Conservation (phyloP, 2,329 filamentous ascomycete species). For the Pseudocercospora vitis region DNA sequence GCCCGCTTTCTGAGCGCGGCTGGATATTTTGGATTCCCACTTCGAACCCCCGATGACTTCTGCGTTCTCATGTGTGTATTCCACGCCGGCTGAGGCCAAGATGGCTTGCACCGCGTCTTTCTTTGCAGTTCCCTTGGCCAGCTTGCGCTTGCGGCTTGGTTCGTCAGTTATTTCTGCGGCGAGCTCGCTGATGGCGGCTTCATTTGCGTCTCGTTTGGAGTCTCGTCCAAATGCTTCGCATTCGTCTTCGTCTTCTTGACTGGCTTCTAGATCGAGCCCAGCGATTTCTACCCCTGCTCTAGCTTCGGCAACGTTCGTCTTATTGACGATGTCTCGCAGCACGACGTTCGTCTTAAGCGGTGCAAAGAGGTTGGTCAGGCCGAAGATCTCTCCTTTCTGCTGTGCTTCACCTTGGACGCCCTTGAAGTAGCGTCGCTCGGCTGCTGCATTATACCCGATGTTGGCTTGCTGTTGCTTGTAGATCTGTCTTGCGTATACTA, state of each 20-base stretch:
- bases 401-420: slow-evolving; percentile 82
- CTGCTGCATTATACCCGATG: slow-evolving; percentile 90
- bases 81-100: slow-evolving; percentile 79
- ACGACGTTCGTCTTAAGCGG: slow-evolving; percentile 78
- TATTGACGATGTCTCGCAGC: slow-evolving; percentile 94
- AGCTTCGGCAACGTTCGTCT: slow-evolving; percentile 94
- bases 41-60: slow-evolving; percentile 92
- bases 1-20: slow-evolving; percentile 66
- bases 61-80: slow-evolving; percentile 95
- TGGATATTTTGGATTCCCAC: slow-evolving; percentile 81
- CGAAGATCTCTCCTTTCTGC: slow-evolving; percentile 92
- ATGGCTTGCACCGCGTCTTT: slow-evolving; percentile 84
- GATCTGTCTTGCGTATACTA: slow-evolving; percentile 93
- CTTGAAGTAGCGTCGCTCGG: slow-evolving; percentile 90
- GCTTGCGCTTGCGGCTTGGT: slow-evolving; percentile 35
- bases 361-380: slow-evolving; percentile 79
- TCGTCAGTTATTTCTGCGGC: slow-evolving; percentile 58
- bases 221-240: slow-evolving; percentile 45
- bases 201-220: slow-evolving; percentile 52
- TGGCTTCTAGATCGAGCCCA: slow-evolving; percentile 73
- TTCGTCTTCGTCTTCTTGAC: slow-evolving; percentile 52
- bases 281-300: slow-evolving; percentile 78
- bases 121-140: slow-evolving; percentile 42
- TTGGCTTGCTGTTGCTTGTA: slow-evolving; percentile 99
- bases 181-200: slow-evolving; percentile 69